Evolutionary conservation across 192 early-diverging fungal genomes (phyloP), one percentile per base, ranked within the genome.

Genomic region (Coemansia furcata): DNA sequence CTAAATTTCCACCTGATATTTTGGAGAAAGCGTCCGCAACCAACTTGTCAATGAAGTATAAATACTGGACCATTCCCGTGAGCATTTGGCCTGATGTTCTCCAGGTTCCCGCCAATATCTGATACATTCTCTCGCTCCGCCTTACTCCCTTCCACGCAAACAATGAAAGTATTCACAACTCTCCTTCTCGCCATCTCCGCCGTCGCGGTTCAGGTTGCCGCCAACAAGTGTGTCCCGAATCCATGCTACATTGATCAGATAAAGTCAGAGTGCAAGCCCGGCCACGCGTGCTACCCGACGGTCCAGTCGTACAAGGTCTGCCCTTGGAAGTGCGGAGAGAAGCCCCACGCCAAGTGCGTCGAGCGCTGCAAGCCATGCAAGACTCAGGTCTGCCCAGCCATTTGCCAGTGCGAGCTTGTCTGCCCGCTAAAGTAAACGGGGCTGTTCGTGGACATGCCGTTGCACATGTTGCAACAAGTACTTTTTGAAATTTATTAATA

Each of bases 281-380:
- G 49, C 9, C 49, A 61, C 60, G 39, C 60, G 4, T 59, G 57
- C 36, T 38, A 59, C n/a, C 36, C 57, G 10, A 57, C 54, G 6
- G 21, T 55, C 21, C 10, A 19, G 17, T 17, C 29, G 14, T n/a
- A 58, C 29, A 33, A 30, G 15, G 71, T 62, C 39, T 78, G 76
- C 36, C 76, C 76, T 35, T 78, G 76, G 76, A 59, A 65, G 26
- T 78, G 76, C 63, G 71, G 76, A 40, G 64, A 69, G 19, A 40
- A 59, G 14, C 26, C 67, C 17, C 71, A 67, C 1, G 70, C 66
- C 32, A 52, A 69, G 36, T 78, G 76, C 63, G 17, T 49, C 3
- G 70, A 73, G 60, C 76, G 76, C 62, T 78, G 76, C 76, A 63
- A 65, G 66, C 76, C 76, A 0, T 80, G 77, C 72, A 71, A 74